Base-by-base conservation (phyloP, 1,139 yeast genomes). In the Arxiozyma slooffiae region DNA sequence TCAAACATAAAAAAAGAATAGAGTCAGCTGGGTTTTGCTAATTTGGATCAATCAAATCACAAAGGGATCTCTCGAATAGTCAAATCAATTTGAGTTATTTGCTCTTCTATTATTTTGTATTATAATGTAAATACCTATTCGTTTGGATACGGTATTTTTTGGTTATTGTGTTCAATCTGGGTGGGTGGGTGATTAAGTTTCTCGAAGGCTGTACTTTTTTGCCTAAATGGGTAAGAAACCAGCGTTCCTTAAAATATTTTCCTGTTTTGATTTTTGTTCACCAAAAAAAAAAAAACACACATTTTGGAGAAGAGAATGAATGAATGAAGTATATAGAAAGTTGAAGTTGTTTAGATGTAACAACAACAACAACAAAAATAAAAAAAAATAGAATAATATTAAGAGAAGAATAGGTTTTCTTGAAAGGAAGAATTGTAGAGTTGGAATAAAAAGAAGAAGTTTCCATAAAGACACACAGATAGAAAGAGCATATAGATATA, bases 361-460 rank as follows among this genome's bases (percentile, higher is more conserved):
- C n/a, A n/a, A n/a, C n/a, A n/a, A n/a, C n/a, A n/a, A n/a, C n/a
- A n/a, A n/a, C n/a, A n/a, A n/a, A n/a, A n/a, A n/a, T n/a, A 30
- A 30, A 30, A 3, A 17, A 38, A 20, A 17, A 38, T 17, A 16
- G 18, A 14, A 21, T n/a, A n/a, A n/a, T n/a, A n/a, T n/a, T n/a
- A n/a, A n/a, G n/a, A n/a, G n/a, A n/a, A n/a, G n/a, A n/a, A n/a
- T n/a, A n/a, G n/a, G n/a, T n/a, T n/a, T n/a, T n/a, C n/a, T n/a
- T n/a, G n/a, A n/a, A n/a, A n/a, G n/a, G n/a, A n/a, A n/a, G n/a
- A n/a, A n/a, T n/a, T n/a, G n/a, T n/a, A n/a, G n/a, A n/a, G n/a
- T n/a, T n/a, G n/a, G 47, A 55, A 48, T 57, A 34, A 53, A 52
- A 21, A 65, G 62, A 7, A 66, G 62, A 9, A 64, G 61, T n/a